These are phyloP conservation scores for Pyrenochaeta sp. DNA, from an alignment of 2,329 filamentous ascomycete species.

Conservation along the genomic window DNA sequence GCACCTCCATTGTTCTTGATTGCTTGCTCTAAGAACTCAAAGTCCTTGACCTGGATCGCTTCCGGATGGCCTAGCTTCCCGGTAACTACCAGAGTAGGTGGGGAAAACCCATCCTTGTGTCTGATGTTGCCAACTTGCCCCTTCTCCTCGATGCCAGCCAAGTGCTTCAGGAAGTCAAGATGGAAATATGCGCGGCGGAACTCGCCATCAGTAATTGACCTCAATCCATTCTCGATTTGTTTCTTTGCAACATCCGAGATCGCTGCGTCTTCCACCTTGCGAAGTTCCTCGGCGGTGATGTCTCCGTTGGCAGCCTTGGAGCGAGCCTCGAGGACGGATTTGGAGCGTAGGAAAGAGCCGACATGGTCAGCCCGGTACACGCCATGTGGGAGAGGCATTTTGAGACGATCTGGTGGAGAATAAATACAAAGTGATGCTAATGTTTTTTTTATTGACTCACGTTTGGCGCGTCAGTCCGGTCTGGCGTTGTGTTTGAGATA, in stretches of 20 bases:
- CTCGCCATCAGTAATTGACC: conserved; percentile 64
- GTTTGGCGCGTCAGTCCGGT: no score
- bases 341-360: conserved; percentile 64
- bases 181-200: conserved; percentile 67
- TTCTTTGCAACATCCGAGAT: conserved; percentile 59
- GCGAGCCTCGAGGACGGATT: conserved; percentile 59
- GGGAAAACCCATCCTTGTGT: conserved; percentile 57
- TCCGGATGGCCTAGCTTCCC: conserved; percentile 63
- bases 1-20: conserved; percentile 52
- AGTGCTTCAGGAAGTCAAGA: conserved; percentile 65
- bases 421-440: not conserved
- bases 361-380: conserved; percentile 63
- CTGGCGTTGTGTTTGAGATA: not conserved
- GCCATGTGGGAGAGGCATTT: conserved; percentile 50
- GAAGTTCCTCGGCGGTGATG: conserved; percentile 56
- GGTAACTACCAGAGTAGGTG: conserved; percentile 63
- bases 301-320: conserved; percentile 57
- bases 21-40: conserved; percentile 60
- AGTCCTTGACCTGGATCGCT: conserved; percentile 66
- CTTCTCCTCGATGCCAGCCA: conserved; percentile 62
- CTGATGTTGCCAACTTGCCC: conserved; percentile 57
- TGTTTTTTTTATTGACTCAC: not conserved
- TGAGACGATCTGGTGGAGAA: conserved; percentile 3
- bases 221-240: conserved; percentile 60
- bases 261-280: conserved; percentile 61